A percentile compares a stretch with the other conserved stretches of the same genome.
Evolutionary conservation across 495 filamentous ascomycete species (phyloP).

Genomic region (Neurospora terricola): DNA sequence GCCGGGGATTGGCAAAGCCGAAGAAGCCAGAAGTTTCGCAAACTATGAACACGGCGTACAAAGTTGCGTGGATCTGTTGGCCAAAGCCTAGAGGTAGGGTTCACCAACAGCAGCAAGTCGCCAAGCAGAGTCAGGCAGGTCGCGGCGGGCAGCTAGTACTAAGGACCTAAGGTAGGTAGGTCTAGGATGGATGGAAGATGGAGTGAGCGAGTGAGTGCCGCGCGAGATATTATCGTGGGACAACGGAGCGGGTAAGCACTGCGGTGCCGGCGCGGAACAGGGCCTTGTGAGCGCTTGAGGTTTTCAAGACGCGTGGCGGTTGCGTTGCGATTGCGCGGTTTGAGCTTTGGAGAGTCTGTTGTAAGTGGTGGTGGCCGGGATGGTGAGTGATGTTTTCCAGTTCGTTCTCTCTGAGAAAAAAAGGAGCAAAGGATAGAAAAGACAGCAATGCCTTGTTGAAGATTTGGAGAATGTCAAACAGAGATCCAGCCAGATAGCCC

Average conservation of each 20-base stretch:
- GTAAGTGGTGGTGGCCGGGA: not conserved
- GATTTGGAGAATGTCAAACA: not conserved
- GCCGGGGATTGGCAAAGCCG: not conserved
- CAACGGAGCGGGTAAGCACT: slow-evolving; percentile 4
- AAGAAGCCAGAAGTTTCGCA: not conserved
- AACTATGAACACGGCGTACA: not conserved
- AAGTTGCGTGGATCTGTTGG: not conserved
- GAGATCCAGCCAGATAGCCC: not conserved
- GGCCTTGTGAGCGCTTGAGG: not conserved
- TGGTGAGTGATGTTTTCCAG: not conserved
- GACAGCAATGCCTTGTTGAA: not conserved
- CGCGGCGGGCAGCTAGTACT: not conserved
- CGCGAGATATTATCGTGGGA: slow-evolving; percentile 14
- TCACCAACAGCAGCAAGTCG: not conserved
- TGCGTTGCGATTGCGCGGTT: not conserved
- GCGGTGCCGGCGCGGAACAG: not conserved
- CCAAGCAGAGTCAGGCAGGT: not conserved
- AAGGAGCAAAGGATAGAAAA: not conserved
- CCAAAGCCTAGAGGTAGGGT: not conserved
- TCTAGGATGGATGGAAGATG: not conserved
- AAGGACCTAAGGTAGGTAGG: not conserved
- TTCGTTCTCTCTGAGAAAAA: not conserved
- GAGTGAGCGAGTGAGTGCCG: not conserved
- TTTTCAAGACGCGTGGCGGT: not conserved
- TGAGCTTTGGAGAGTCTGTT: not conserved